These are phyloP conservation scores for Amanita brunnescens DNA, from an alignment of 768 basidiomycete genomes.

Conservation along the genomic window DNA sequence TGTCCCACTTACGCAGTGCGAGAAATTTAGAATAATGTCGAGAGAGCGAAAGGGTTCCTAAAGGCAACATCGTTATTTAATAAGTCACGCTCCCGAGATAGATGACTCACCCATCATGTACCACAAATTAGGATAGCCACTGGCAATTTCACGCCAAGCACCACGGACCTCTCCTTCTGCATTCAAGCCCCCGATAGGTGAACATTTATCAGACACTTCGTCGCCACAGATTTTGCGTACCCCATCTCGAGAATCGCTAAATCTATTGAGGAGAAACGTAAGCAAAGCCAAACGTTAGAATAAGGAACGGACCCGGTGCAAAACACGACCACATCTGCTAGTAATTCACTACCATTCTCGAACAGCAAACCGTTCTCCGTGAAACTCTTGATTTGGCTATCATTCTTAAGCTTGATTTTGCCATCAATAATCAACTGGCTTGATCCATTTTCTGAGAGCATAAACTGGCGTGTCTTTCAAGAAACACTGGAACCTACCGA, in stretches of 20 bases:
- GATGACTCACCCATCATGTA: slow-evolving; percentile 44
- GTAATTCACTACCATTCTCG: slow-evolving; percentile 35
- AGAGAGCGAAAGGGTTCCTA: slow-evolving; percentile 40
- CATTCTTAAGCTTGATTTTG: slow-evolving; percentile 64
- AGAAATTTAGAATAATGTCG: slow-evolving; percentile 55
- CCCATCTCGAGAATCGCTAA: slow-evolving; percentile 33
- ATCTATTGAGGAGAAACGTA: slow-evolving; percentile 24
- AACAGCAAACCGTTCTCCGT: slow-evolving; percentile 36
- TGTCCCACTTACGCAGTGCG: slow-evolving; percentile 45
- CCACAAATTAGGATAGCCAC: slow-evolving; percentile 49
- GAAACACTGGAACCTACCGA: slow-evolving; percentile 31
- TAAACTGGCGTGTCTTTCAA: not conserved
- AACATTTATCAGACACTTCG: slow-evolving; percentile 34
- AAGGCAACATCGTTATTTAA: not conserved
- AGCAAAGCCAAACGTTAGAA: too few relatives aligned
- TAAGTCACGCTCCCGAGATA: not conserved
- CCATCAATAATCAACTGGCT: slow-evolving; percentile 57
- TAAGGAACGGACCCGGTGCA: slow-evolving; percentile 41
- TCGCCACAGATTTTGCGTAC: slow-evolving; percentile 39
- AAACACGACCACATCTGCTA: slow-evolving; percentile 49
- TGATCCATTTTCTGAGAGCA: slow-evolving; percentile 44
- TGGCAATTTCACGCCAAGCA: slow-evolving; percentile 37
- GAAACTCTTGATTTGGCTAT: slow-evolving; percentile 38
- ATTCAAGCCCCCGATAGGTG: slow-evolving; percentile 58
- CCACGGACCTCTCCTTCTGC: slow-evolving; percentile 56